A percentile compares a stretch with the other conserved stretches of the same genome.
phyloP scores from a whole-genome alignment of 192 early-diverging fungal species.

The Podila epigama region DNA sequence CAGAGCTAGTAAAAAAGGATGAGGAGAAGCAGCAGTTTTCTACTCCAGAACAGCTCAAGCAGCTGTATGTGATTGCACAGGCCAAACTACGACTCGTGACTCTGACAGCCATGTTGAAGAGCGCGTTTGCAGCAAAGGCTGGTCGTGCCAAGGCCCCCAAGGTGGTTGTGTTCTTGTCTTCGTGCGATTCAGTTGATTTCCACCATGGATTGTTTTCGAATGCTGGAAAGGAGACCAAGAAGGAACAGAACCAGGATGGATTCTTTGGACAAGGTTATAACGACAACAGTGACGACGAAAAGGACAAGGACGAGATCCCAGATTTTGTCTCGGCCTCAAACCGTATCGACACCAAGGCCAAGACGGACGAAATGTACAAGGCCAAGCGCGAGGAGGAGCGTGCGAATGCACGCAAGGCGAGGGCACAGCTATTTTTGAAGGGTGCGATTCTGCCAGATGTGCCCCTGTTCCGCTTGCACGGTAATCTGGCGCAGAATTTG shows the following conservation, averaged over 20 bases:
- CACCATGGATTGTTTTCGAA: conserved; percentile 86
- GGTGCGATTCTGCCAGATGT: conserved; percentile 74
- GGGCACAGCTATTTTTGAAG: conserved; percentile 43
- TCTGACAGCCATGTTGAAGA: conserved; percentile 76
- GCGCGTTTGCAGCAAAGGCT: conserved; percentile 43
- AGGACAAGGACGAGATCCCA: conserved; percentile 42
- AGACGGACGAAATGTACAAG: conserved; percentile 51
- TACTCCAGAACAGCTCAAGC: conserved; percentile 88
- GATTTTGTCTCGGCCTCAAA: conserved; percentile 48
- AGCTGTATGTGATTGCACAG: conserved; percentile 84
- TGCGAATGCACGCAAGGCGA: conserved; percentile 46
- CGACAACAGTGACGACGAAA: conserved; percentile 51
- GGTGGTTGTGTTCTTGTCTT: conserved; percentile 94
- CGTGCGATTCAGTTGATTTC: conserved; percentile 95
- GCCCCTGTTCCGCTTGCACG: conserved; percentile 86
- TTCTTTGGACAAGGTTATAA: conserved; percentile 49
- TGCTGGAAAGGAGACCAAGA: conserved; percentile 56
- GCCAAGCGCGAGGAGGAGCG: conserved; percentile 60
- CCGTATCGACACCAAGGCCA: conserved; percentile 27
- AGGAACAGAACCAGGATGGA: conserved; percentile 34
- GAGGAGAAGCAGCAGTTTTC: conserved; percentile 59
- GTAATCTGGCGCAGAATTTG: conserved; percentile 80
- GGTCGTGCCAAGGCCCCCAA: conserved; percentile 56
- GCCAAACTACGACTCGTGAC: conserved; percentile 94
- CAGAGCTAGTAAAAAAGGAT: conserved; percentile 49